Base-by-base conservation (phyloP, 2,329 filamentous ascomycete genomes). In the Fusarium neocosmosporiellum region DNA sequence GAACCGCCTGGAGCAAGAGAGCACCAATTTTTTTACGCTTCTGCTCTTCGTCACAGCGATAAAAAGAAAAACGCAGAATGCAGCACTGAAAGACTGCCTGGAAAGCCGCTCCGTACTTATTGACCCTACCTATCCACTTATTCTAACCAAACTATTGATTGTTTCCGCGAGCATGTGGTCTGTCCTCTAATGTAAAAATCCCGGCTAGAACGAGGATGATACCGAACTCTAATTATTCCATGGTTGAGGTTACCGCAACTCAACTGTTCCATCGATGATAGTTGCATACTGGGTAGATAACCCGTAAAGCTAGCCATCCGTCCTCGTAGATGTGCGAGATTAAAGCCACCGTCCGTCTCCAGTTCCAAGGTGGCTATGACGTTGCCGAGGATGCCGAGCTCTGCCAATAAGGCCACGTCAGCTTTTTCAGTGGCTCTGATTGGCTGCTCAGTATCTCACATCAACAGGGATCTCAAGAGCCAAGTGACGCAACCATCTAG, bases 341-440 rank as follows among this genome's bases (percentile, higher is more conserved):
- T 50, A 50, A 18, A 29, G 46, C 46, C 46, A n/a, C 46, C 11
- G 2, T 50, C 16, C 18, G 27, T 31, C 48, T 37, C n/a, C 29
- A 39, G 20, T 22, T 33, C 39, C 22, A 36, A 10, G 41, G 36
- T 20, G 34, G 41, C 37, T 55, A 72, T 73, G 70, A 73, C 70
- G 70, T 70, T 46, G 20, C 24, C 50, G 46, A 36, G 24, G 10
- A 9, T 8, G 3, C 22, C 22, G 20, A 41, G 59, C 34, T 24
- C 22, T 37, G 34, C 41, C 24, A 22, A 20, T 54, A 29, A 41
- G 55, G 70, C 58, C 70, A 53, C 70, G 70, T 72, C 43, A 73
- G 70, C 53, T 2, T 33, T 60, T 53, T 8, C 18, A 24, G 22
- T 27, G 20, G 9, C 22, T 10, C 39, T 43, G 34, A 57, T 20